Evolutionary conservation across 2,329 filamentous ascomycete species (phyloP), one percentile per base, ranked within the genome.

Genomic region (Aspergillus fijiensis): DNA sequence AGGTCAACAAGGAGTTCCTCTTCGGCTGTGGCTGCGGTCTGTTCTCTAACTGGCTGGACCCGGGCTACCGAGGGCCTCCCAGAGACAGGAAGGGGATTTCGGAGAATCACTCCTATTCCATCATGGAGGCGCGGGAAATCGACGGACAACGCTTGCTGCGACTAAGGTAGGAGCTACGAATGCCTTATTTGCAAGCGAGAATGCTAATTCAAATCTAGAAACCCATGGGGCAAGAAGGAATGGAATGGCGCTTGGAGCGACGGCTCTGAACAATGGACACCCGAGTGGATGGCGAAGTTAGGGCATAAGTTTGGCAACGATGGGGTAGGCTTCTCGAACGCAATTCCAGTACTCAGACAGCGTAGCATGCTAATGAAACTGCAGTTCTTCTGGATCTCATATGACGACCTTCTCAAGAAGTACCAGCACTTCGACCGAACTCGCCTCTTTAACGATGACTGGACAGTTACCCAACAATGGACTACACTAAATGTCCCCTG

Each of bases 181-280:
- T 27, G 67, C 67, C 29, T 12, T 25, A 10, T 29, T 23, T 5
- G 16, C 29, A 2, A 12, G n/a, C 16, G 21, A 11, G 4, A 29
- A 42, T 60, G 51, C 67, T 72, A 11, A 72, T 53, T n/a, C 54
- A 39, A 5, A 21, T 2, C 39, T 51, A 86, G 88, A 64, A 95
- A 95, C 67, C 91, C 91, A 0, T 95, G 90, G 91, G 91, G 91
- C 1, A 86, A 87, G 64, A 86, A 85, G 33, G 91, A 92, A 74
- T 95, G 91, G 90, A 89, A 85, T 31, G 91, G 91, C 1, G 81
- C 89, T 1, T 95, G 91, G 90, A 88, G 85, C 42, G 91, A 95
- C 69, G 91, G 91, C 0, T 91, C 89, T 6, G 89, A 91, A 68
- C 88, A 94, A 74, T 96, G 91, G 91, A 94, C 89, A 1, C 81